Evolutionary conservation across 1,284 basidiomycete genomes (phyloP), one percentile per base, ranked within the genome.

Genomic region (Naganishia sp.): DNA sequence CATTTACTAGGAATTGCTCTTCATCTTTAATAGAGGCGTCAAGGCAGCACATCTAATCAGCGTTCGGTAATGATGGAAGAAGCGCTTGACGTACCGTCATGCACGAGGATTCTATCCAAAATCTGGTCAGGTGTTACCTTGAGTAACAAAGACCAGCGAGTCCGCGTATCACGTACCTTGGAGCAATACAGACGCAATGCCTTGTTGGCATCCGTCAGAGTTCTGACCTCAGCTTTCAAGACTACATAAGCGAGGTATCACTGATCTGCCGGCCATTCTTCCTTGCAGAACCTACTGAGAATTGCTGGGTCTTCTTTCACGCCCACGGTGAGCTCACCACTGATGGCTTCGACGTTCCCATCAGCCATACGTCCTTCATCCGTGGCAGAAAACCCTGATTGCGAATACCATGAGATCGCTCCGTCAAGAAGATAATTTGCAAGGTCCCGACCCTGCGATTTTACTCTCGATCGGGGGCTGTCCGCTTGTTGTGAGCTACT

Each of bases 121-220:
- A 97, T 96, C 78, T 78, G 59, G 5, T 21, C 2, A 9, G 39
- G 11, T 25, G n/a, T 44, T n/a, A 28, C 25, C 33, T 23, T 39
- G 21, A 56, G 31, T 18, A 21, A 10, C 13, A 18, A 15, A 13
- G 5, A 5, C 4, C 5, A 11, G 18, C 56, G 11, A 23, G 49
- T 5, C 1, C 2, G 36, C 25, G 21, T 49, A 7, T 15, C 7
- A 69, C 71, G 45, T 44, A 77, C 78, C 83, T 96, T 97, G 64
- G 90, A 92, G 21, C 94, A 92, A 76, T 97, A 97, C 25, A 97
- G 81, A 18, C 90, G 91, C 13, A 97, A 82, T 0, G 92, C 93
- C 77, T 94, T 94, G 83, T 96, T 96, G 54, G 92, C 91, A 77
- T 97, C 94, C 76, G 90, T 90, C 76, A 96, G 85, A 48, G 86